Evolutionary conservation across 257 asterid genomes (phyloP), one percentile per base, ranked within the genome.

Genomic region (Plantago major): DNA sequence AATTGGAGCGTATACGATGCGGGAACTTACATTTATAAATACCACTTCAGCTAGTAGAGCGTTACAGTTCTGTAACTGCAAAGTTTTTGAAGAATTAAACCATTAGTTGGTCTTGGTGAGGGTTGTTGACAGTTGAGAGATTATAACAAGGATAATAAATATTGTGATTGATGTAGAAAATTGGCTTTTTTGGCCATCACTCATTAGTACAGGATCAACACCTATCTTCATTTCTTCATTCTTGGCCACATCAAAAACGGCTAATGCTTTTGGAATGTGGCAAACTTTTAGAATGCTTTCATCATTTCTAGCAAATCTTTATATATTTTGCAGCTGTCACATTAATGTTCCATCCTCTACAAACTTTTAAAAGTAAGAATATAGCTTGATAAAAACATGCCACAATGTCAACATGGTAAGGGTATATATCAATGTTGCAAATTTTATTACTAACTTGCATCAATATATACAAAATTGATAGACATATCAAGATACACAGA

Each of bases 81-180:
- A 3, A 22, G 5, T 10, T 22, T 22, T 17, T 52, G 10, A 15
- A 55, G 60, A 40, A 45, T 57, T 37, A 52, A 55, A 37, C 60
- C 42, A 65, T 60, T 49, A 56, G 38, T 48, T 16, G 51, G 64
- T 15, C 50, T 62, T 63, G 82, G 57, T 69, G 74, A 59, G 68
- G 68, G 72, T 55, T 5, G 82, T 77, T 77, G 82, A 69, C 38
- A 5, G 79, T 77, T 77, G 76, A 26, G 65, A 64, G 60, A 46
- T 55, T 63, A 56, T 60, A 33, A 53, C 42, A 15, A 40, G 13
- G 14, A 54, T 18, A 18, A 51, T 51, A 47, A 64, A 64, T 64
- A 47, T 16, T 66, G 62, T 46, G 17, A 66, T 62, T 54, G 50
- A 38, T 55, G 75, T 18, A 65, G 45, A 55, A 56, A 62, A 60